Base-by-base conservation (phyloP, 2,329 filamentous ascomycete species). In the Penicillium brevicompactum region DNA sequence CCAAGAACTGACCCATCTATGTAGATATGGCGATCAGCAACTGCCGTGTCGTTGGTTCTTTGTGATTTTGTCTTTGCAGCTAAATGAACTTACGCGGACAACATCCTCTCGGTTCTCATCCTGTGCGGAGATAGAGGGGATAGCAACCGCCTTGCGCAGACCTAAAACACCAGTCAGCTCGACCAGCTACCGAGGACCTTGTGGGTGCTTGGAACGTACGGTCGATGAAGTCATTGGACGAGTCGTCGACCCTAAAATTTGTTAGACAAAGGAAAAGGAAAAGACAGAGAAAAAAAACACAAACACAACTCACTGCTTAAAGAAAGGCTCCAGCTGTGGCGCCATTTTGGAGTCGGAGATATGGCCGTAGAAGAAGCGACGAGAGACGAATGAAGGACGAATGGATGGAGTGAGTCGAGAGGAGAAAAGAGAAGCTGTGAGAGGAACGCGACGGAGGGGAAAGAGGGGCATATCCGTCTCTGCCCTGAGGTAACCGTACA, bases 41-140 rank as follows among this genome's bases (percentile, higher is more conserved):
- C 38, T 18, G 18, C 9, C 10, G 37, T 37, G 9, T 18, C 18
- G 18, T 18, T 18, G 18, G 18, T 18, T 18, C 18, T 18, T 18
- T 18, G 18, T 18, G 2, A 18, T 2, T 10, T 34, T 34, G 8
- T 13, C 11, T 11, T 6, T n/a, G 2, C 7, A n/a, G 14, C 6
- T 41, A 32, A 32, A 18, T 24, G 40, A 31, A 67, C 72, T 54
- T 72, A 84, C 84, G 75, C 88, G 91, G 70, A 99, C 86, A 60
- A 99, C 94, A 82, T 99, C 92, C 52, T 87, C 87, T 57, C 94
- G 87, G 70, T 91, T 88, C 65, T 89, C 88, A 70, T 94, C 91
- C 60, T 97, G 92, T 46, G 93, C 90, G 32, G 93, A 97, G 73
- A 99, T 84, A 60, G 94, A 99, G 18, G 94, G 94, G 68, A 99